phyloP scores from a whole-genome alignment of 441 rosid species.

The Aquilaria agallochum region DNA sequence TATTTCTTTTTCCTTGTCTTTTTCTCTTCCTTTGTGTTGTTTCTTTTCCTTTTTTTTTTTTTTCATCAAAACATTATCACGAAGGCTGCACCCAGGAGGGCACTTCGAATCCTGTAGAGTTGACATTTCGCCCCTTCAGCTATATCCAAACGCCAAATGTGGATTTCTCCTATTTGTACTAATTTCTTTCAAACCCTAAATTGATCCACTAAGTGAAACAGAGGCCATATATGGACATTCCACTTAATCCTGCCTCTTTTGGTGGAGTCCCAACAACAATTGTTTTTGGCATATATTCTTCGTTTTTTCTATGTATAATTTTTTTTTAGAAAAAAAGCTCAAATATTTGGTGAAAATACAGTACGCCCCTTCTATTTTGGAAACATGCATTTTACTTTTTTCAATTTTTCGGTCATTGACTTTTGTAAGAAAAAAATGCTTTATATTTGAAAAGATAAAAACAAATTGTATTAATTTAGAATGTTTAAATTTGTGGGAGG shows the following conservation, averaged over 20 bases:
- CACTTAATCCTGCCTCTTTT: conserved; percentile 20
- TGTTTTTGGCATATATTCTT: background rate
- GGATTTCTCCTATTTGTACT: conserved; percentile 26
- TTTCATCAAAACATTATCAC: no score
- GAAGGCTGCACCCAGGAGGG: no score
- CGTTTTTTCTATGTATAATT: background rate
- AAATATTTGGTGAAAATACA: conserved; percentile 7
- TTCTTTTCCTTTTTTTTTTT: no score
- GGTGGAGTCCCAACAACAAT: conserved; percentile 22
- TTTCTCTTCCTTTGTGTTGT: no score
- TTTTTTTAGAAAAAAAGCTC: no score
- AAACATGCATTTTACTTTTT: background rate
- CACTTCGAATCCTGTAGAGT: no score
- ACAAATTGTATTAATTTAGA: no score
- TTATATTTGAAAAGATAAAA: no score
- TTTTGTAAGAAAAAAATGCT: conserved; percentile 5
- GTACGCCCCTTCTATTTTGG: conserved; percentile 3
- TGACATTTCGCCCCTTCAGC: conserved; percentile 1
- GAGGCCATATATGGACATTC: conserved; percentile 11
- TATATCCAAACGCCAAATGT: conserved; percentile 19
- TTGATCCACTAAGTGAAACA: conserved; percentile 4
- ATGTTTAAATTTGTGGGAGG: no score
- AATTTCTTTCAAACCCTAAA: conserved; percentile 10
- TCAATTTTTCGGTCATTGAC: background rate
- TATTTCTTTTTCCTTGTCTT: no score